Conservation (phyloP, 495 filamentous ascomycete genomes). For the Daldinia loculata region DNA sequence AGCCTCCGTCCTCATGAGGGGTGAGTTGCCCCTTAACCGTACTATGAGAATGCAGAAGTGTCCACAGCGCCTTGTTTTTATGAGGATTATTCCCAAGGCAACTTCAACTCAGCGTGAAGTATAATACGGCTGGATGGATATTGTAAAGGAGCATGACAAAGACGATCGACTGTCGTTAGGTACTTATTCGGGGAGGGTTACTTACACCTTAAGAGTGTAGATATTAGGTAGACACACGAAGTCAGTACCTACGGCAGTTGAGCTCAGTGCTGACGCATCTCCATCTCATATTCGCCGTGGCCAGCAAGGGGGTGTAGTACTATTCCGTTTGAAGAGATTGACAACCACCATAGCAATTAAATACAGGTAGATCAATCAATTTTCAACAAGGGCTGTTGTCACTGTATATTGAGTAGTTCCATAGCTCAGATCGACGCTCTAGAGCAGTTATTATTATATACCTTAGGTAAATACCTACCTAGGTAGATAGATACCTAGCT, state of each 20-base stretch:
- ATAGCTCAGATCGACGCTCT: neutral
- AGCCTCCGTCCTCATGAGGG: conserved; percentile 28
- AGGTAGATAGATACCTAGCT: neutral
- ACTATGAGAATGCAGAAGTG: neutral
- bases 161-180: too few species aligned
- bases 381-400: too few species aligned
- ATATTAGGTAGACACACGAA: too few species aligned
- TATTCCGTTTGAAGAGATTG: neutral
- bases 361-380: neutral
- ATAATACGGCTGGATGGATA: neutral
- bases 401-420: too few species aligned
- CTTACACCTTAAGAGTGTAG: too few species aligned
- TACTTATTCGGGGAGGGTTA: too few species aligned
- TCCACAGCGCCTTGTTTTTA: too few species aligned
- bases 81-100: neutral
- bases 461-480: neutral
- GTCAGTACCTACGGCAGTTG: neutral
- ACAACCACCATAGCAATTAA: neutral
- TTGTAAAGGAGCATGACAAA: neutral
- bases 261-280: neutral
- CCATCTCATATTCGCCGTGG: neutral
- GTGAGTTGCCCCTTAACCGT: neutral
- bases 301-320: neutral
- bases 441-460: neutral
- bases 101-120: too few species aligned